Base-by-base conservation (phyloP, 2,329 filamentous ascomycete species). In the Penicillium sumatraense region DNA sequence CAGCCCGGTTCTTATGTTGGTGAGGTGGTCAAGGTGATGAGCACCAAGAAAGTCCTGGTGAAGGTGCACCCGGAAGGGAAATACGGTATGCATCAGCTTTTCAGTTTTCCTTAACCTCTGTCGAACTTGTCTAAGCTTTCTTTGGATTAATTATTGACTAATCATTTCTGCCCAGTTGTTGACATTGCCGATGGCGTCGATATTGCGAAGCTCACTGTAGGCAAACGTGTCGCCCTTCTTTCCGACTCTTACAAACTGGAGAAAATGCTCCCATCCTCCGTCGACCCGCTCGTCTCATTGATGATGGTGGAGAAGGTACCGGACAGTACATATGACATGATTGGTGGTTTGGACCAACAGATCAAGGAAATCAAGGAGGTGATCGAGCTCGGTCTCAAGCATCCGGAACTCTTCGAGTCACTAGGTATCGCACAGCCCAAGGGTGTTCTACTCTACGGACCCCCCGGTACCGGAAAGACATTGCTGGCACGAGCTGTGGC, bases 241-340 rank as follows among this genome's bases (percentile, higher is more conserved):
- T 97, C 93, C 68, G 95, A 99, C 76, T 93, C 91, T 64, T 99
- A 99, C 84, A 97, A 97, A 79, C 88, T 99, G 68, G 95, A 98
- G 74, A 97, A 97, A 82, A 96, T 98, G 80, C 87, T 99, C 9
- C 95, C 95, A 18, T 98, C 95, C 52, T 99, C 95, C 18, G 95
- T 99, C 72, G 95, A 99, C 72, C 95, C 95, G 33, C 89, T 99
- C 55, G 95, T 99, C 54, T 99, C 95, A 31, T 90, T 99, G 74
- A 99, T 99, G 95, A 99, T 99, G 95, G 95, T 99, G 49, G 95
- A 99, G 75, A 99, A 99, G 83, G 95, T 99, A 14, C 95, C 95
- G 14, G 95, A 99, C 82, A 97, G 92, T 81, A 99, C 95, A 73
- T 99, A 99, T 82, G 95, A 99, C 80, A 99, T 99, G 95, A 99